A percentile compares a stretch with the other conserved stretches of the same genome.
phyloP scores from a whole-genome alignment of 495 filamentous ascomycete species.

The Aspergillus avenaceus region DNA sequence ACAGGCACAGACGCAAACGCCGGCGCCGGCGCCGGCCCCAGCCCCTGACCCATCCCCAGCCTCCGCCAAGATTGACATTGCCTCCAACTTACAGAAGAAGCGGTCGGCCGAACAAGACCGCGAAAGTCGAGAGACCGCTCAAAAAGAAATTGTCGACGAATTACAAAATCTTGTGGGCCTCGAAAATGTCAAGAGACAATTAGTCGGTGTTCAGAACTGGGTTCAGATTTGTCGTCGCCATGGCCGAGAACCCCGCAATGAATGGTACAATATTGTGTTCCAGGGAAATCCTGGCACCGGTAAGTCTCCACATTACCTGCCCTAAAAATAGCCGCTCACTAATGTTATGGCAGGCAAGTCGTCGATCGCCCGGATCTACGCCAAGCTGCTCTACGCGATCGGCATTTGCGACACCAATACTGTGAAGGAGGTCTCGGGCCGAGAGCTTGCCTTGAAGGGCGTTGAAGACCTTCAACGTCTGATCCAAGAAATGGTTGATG shows the following conservation, averaged over 20 bases:
- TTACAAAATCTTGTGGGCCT: constrained; percentile 11
- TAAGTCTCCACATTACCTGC: too few relatives aligned
- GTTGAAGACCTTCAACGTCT: constrained; percentile 56
- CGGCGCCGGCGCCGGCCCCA: background rate
- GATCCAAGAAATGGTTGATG: constrained; percentile 39
- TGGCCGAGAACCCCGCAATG: constrained; percentile 15
- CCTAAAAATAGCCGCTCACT: too few relatives aligned
- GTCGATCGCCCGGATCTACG: constrained; percentile 16
- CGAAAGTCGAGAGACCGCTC: constrained; percentile 4
- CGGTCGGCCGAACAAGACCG: constrained; percentile 5
- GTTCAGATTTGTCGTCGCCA: constrained; percentile 20
- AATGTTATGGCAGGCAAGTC: constrained; percentile 10
- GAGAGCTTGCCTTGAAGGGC: constrained; percentile 54
- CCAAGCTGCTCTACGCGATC: constrained; percentile 14
- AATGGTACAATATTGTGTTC: constrained; percentile 17
- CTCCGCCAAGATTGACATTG: background rate
- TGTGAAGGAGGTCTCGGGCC: constrained; percentile 10
- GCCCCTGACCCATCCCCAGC: background rate
- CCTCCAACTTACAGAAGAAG: background rate
- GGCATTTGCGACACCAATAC: constrained; percentile 10
- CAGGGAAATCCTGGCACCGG: constrained; percentile 17
- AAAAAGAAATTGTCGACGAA: constrained; percentile 6
- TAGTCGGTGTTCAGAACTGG: constrained; percentile 16
- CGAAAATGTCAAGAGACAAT: constrained; percentile 17
- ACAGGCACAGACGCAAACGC: background rate